Conservation (phyloP, 371 early-diverging fungal genomes). For the Amoeboaphelidium protococcarum region DNA sequence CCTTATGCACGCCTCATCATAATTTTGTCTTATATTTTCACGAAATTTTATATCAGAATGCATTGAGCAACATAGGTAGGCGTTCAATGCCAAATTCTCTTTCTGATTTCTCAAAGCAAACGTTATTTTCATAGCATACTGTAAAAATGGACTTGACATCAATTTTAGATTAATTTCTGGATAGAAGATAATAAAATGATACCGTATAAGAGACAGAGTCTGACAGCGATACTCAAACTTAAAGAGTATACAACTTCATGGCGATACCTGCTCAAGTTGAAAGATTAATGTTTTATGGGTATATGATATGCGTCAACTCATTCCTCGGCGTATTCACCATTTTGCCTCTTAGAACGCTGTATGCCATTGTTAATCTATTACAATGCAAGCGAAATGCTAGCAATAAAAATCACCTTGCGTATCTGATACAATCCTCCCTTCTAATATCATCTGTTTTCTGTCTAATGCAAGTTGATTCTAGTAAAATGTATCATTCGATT, state of each 20-base stretch:
- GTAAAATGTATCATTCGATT: constrained; percentile 72
- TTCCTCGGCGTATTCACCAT: constrained; percentile 78
- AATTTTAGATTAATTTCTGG: too few species aligned
- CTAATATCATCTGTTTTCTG: constrained; percentile 37
- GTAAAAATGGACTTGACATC: too few species aligned
- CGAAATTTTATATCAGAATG: too few species aligned
- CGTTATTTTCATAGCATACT: too few species aligned
- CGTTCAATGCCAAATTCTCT: too few species aligned
- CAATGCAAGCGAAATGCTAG: constrained; percentile 33
- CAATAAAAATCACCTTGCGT: constrained; percentile 19
- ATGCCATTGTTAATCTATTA: constrained; percentile 27
- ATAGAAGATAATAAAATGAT: too few species aligned
- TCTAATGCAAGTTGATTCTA: constrained; percentile 52
- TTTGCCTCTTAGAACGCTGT: constrained; percentile 52
- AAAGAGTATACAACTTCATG: constrained; percentile 53
- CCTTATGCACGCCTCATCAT: too few species aligned
- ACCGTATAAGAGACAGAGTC: too few species aligned
- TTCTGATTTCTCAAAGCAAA: too few species aligned
- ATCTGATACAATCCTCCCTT: constrained; percentile 50
- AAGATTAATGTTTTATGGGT: constrained; percentile 65
- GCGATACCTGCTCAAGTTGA: constrained; percentile 50
- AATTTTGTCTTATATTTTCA: too few species aligned
- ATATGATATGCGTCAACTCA: constrained; percentile 69
- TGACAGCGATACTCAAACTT: constrained; percentile 22
- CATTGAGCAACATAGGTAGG: too few species aligned